These are phyloP conservation scores for Candida labiduridarum DNA, from an alignment of 1,139 yeast genomes.

Conservation along the genomic window DNA sequence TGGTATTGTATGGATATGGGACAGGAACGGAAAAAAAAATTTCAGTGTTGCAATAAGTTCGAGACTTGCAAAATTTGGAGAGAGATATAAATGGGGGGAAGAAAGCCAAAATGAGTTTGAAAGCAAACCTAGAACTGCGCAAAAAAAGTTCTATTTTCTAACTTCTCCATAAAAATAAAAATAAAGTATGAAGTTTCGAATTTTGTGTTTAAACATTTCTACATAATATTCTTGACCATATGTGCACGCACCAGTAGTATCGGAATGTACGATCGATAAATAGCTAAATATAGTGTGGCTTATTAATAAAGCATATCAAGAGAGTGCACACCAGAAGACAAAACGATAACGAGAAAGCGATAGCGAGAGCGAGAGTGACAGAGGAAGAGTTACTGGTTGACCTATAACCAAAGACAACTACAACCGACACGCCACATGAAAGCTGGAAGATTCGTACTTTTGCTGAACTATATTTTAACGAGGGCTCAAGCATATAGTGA, in stretches of 20 bases:
- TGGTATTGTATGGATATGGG: neutral
- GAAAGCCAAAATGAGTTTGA: no score
- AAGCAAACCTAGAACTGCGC: neutral
- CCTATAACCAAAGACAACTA: no score
- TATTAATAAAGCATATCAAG: neutral
- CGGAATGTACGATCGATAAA: slow-evolving; percentile 1
- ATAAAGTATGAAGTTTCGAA: neutral
- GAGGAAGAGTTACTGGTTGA: no score
- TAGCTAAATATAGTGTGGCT: neutral
- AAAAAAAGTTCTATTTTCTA: neutral
- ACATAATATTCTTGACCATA: neutral
- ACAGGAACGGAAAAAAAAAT: neutral
- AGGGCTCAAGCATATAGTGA: no score
- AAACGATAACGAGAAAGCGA: neutral
- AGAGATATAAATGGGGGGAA: neutral
- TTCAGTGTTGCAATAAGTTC: neutral
- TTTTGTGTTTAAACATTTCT: slow-evolving; percentile 1
- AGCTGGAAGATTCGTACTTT: no score
- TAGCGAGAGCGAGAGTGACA: no score
- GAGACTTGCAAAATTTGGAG: neutral
- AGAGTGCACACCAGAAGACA: neutral
- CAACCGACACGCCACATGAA: no score
- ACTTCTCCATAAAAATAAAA: neutral
- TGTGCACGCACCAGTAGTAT: neutral
- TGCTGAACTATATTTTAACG: no score